Evolutionary conservation across 1,284 basidiomycete genomes (phyloP), one percentile per base, ranked within the genome.

Genomic region (Sporisorium graminicola): DNA sequence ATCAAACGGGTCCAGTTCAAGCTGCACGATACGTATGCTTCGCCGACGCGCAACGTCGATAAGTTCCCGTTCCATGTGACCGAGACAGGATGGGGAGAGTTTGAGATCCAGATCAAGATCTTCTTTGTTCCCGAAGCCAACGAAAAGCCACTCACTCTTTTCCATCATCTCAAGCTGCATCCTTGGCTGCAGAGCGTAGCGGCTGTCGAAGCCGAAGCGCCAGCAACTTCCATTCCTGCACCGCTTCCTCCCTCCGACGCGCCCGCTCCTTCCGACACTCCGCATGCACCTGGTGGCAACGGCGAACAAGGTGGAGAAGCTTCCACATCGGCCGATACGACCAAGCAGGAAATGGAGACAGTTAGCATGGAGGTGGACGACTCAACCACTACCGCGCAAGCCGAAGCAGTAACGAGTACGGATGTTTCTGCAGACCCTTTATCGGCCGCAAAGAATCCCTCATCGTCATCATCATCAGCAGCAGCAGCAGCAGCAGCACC

Each of bases 31-130:
- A 98, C 96, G 0, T 99, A 98, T 87, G 86, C 94, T 0, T 94
- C 92, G 83, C 94, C 95, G 0, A 92, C 91, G 44, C 88, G 96
- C 87, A 93, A 92, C 79, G 86, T 97, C 52, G 97, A 99, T 83
- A 94, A 92, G 83, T 90, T 94, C 9, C 97, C 97, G 0, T 99
- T 95, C 83, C 92, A 94, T 79, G 91, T 99, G 10, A 92, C 94
- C 8, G 97, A 99, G 86, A 98, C 96, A 10, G 97, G 96, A 51
- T 99, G 97, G 97, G 97, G 97, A 82, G 97, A 99, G 88, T 99
- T 99, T 86, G 94, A 98, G 81, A 92, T 99, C 70, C 91, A 92
- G 82, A 96, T 99, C 80, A 91, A 94, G 72, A 92, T 99, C 72
- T 93, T 92, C 56, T 98, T 99, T 86, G 89, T 94, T n/a, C 87